Evolutionary conservation across 805 yeast species (phyloP).

Genomic region (Wickerhamiella azymoides): DNA sequence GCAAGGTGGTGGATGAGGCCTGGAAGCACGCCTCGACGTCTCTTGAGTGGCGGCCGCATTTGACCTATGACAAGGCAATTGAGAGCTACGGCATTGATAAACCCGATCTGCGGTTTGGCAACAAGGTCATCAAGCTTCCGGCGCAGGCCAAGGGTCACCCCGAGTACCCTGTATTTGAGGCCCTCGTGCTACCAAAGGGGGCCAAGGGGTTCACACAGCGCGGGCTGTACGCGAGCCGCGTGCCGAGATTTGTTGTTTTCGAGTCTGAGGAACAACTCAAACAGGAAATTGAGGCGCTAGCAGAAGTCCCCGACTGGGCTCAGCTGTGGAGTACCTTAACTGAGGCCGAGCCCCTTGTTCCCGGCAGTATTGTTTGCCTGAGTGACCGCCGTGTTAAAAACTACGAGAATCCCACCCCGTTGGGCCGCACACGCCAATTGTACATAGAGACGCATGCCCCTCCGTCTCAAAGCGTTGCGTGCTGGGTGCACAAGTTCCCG

Average conservation of each 20-base stretch:
- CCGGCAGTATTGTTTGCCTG: slow-evolving; percentile 67
- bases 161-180: slow-evolving; percentile 61
- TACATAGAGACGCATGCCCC: slow-evolving; percentile 43
- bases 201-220: background rate
- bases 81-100: slow-evolving; percentile 77
- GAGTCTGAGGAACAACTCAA: slow-evolving; percentile 9
- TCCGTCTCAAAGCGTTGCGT: slow-evolving; percentile 20
- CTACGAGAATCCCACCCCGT: slow-evolving; percentile 91
- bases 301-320: slow-evolving; percentile 11
- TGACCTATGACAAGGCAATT: slow-evolving; percentile 60
- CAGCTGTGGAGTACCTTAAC: background rate
- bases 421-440: slow-evolving; percentile 73
- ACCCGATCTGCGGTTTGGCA: slow-evolving; percentile 60
- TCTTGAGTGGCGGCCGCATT: slow-evolving; percentile 4
- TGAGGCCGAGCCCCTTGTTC: slow-evolving; percentile 15
- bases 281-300: slow-evolving; percentile 5
- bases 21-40: slow-evolving; percentile 35
- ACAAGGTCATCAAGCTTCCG: slow-evolving; percentile 38
- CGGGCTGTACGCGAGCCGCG: slow-evolving; percentile 3
- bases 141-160: slow-evolving; percentile 27
- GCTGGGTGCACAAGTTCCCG: slow-evolving; percentile 90
- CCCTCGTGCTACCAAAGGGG: slow-evolving; percentile 35
- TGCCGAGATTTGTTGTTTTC: slow-evolving; percentile 4
- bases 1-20: slow-evolving; percentile 36
- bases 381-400: slow-evolving; percentile 48